phyloP scores from a whole-genome alignment of 441 rosid genomes.

The Cnidoscolus chayamansa region DNA sequence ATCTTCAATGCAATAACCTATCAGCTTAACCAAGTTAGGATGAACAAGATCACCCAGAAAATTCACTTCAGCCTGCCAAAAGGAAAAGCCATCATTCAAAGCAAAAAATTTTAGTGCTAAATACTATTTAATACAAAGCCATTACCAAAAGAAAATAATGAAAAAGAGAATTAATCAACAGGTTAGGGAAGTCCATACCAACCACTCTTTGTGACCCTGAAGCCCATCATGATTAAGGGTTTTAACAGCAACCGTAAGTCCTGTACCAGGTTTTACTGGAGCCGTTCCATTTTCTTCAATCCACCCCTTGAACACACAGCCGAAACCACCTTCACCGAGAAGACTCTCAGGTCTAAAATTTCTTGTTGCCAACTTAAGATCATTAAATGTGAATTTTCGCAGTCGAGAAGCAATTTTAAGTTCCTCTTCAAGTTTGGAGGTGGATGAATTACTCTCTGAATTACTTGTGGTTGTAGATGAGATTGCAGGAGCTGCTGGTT shows the following conservation, averaged over 20 bases:
- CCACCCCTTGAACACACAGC: slow-evolving; percentile 98
- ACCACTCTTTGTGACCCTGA: slow-evolving; percentile 99
- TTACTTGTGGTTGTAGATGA: slow-evolving; percentile 84
- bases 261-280: slow-evolving; percentile 95
- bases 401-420: slow-evolving; percentile 82
- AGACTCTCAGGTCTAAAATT: slow-evolving; percentile 97
- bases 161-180: background rate
- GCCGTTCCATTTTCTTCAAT: slow-evolving; percentile 98
- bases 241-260: slow-evolving; percentile 94
- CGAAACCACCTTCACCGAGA: slow-evolving; percentile 98
- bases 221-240: slow-evolving; percentile 96
- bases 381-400: slow-evolving; percentile 78
- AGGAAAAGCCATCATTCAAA: slow-evolving; percentile 23
- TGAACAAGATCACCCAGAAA: slow-evolving; percentile 87
- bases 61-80: slow-evolving; percentile 90
- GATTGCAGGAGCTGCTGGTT: slow-evolving; percentile 54
- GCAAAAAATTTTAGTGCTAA: background rate
- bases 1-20: slow-evolving; percentile 96
- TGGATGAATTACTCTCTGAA: slow-evolving; percentile 78
- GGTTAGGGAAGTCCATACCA: slow-evolving; percentile 44
- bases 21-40: slow-evolving; percentile 84
- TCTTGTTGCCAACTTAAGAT: slow-evolving; percentile 90
- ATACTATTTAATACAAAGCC: background rate
- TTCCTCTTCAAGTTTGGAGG: slow-evolving; percentile 91
- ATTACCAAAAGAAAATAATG: slow-evolving; percentile 14